Evolutionary conservation across 2,329 filamentous ascomycete genomes (phyloP).

Genomic region (Penicillium sp.): DNA sequence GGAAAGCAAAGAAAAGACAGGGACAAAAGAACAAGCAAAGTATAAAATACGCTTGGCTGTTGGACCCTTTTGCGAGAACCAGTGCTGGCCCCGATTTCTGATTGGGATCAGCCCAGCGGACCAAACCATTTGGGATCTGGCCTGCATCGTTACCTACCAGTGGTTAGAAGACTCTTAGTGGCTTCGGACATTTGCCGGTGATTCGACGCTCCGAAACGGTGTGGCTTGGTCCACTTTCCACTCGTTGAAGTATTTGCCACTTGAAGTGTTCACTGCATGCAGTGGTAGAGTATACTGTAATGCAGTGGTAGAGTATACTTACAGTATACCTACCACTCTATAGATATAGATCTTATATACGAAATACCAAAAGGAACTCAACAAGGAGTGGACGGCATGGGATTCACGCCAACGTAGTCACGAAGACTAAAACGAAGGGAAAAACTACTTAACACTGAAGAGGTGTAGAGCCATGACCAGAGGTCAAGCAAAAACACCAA

Average conservation of each 20-base stretch:
- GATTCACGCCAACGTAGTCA: constrained; percentile 12
- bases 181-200: background rate
- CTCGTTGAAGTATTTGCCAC: background rate
- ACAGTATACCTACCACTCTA: too few species aligned
- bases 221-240: background rate
- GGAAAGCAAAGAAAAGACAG: background rate
- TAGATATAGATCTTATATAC: background rate
- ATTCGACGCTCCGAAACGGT: background rate
- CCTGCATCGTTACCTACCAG: background rate
- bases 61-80: background rate
- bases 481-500: background rate
- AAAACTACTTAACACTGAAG: background rate
- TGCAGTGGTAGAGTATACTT: too few species aligned
- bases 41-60: background rate
- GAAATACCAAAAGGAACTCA: background rate
- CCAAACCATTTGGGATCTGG: background rate
- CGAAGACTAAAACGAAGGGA: background rate
- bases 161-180: background rate
- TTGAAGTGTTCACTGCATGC: background rate
- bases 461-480: background rate
- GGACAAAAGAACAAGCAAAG: background rate
- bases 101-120: constrained; percentile 1
- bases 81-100: background rate
- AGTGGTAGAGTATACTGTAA: background rate
- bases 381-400: constrained; percentile 17